Evolutionary conservation across 179 eudicot species (phyloP), one percentile per base, ranked within the genome.

Genomic region (Carnegiea gigantea): DNA sequence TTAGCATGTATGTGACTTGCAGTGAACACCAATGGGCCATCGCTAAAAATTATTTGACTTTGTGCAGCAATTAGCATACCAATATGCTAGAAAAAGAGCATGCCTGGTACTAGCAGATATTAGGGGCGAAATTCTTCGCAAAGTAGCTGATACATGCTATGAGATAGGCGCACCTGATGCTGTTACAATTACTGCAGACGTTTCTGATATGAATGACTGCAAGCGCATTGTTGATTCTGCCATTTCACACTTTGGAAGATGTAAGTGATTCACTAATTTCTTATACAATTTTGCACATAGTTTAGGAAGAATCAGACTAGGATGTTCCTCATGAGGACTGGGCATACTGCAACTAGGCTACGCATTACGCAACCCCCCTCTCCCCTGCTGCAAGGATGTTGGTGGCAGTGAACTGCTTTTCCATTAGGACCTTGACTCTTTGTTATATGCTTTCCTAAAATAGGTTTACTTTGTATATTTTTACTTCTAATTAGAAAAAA

Each of bases 11-110:
- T 44, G 48, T 44, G 48, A 44, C 1, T 15, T 51, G 12, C 30
- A 28, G 30, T 28, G 30, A 28, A 28, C 0, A 28, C 30, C 30
- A 28, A 28, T 28, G 43, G 43, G 43, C 6, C 6, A 1, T 48
- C 10, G 7, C 51, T 6, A 48, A 0, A 3, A 48, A 48, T 48
- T 48, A 48, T 48, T 1, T 62, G n/a, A 62, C 9, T 62, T 51
- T 62, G 68, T 62, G 10, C 68, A 62, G 68, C 26, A 62, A 54
- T 36, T 92, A 18, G 95, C 93, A 0, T 92, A 89, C 73, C 92
- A 90, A 81, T 92, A 92, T 76, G 93, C 89, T 1, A 86, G 81
- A 53, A 83, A 86, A 80, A 92, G 93, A 15, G 93, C 93, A 33
- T 83, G 84, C 30, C 76, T 92, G 40, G 92, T 84, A 36, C 81